Conservation (phyloP, 108 stramenopile species). For the Cyclostephanos tholiformis region DNA sequence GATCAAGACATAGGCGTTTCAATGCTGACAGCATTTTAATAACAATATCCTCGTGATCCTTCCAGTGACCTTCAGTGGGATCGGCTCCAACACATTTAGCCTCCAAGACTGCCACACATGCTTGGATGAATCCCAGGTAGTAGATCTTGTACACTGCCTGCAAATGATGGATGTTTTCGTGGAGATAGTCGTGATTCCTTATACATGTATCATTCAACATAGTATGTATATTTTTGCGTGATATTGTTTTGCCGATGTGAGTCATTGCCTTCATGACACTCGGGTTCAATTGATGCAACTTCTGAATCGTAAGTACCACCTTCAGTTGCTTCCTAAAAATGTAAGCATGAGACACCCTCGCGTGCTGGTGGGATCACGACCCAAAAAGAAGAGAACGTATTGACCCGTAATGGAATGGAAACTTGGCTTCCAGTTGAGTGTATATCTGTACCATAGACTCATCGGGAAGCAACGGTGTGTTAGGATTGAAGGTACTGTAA, state of each 20-base stretch:
- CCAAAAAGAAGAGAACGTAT: neutral
- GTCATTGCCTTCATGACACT: too few relatives aligned
- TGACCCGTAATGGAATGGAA: neutral
- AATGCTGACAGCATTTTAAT: conserved; percentile 1
- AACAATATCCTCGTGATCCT: neutral
- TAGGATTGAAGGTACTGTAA: neutral
- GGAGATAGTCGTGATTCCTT: neutral
- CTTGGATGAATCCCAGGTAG: conserved; percentile 15
- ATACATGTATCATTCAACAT: neutral
- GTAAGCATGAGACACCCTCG: neutral
- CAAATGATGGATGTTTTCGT: conserved; percentile 2
- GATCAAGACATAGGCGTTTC: neutral
- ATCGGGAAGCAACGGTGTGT: neutral
- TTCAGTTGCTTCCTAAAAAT: neutral
- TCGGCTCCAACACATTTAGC: neutral
- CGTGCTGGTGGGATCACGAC: neutral
- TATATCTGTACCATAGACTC: neutral
- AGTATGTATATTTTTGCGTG: too few relatives aligned
- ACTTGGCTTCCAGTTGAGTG: neutral
- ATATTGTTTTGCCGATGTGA: neutral
- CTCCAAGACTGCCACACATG: neutral
- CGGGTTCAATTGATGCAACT: neutral
- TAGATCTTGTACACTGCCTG: conserved; percentile 9
- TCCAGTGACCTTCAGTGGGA: neutral
- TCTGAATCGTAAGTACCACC: neutral